Evolutionary conservation across 805 yeast species (phyloP).

Genomic region (Wickerhamomyces queroliae): DNA sequence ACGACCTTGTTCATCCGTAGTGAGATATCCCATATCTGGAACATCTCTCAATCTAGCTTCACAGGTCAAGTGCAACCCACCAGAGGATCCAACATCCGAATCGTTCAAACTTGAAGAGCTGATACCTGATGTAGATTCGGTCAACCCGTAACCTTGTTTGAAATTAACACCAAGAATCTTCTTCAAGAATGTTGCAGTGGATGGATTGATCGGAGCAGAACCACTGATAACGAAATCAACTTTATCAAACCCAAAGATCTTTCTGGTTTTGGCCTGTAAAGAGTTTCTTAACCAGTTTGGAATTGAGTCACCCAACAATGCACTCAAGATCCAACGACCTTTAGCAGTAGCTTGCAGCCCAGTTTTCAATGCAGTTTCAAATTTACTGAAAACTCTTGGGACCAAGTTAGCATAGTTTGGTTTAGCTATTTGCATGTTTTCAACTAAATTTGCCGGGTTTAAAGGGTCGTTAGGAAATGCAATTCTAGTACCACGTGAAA

Average conservation of each 20-base stretch:
- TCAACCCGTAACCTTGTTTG: slow-evolving; percentile 48
- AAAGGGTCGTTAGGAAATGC: slow-evolving; percentile 43
- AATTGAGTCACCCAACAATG: background rate
- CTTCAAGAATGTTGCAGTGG: slow-evolving; percentile 47
- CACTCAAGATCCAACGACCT: slow-evolving; percentile 2
- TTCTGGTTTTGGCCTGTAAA: slow-evolving; percentile 14
- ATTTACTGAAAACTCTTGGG: slow-evolving; percentile 47
- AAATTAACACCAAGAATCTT: slow-evolving; percentile 41
- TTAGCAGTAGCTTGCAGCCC: slow-evolving; percentile 22
- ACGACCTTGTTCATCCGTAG: slow-evolving; percentile 15
- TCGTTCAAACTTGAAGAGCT: slow-evolving; percentile 31
- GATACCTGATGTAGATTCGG: slow-evolving; percentile 47
- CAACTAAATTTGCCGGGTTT: slow-evolving; percentile 38
- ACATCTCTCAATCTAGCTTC: slow-evolving; percentile 44
- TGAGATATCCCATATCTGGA: slow-evolving; percentile 37
- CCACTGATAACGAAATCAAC: slow-evolving; percentile 32
- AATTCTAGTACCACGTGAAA: slow-evolving; percentile 30
- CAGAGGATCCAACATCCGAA: slow-evolving; percentile 30
- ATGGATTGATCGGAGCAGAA: slow-evolving; percentile 56
- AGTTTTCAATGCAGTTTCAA: slow-evolving; percentile 44
- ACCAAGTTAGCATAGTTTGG: slow-evolving; percentile 44
- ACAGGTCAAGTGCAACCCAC: slow-evolving; percentile 33
- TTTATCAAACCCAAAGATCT: slow-evolving; percentile 33
- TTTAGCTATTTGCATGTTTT: slow-evolving; percentile 39
- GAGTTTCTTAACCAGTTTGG: slow-evolving; percentile 17